A percentile compares a stretch with the other conserved stretches of the same genome.
Conservation (phyloP, 225 moss, liverwort and hornwort genomes). For the Pseudoscleropodium purum region DNA sequence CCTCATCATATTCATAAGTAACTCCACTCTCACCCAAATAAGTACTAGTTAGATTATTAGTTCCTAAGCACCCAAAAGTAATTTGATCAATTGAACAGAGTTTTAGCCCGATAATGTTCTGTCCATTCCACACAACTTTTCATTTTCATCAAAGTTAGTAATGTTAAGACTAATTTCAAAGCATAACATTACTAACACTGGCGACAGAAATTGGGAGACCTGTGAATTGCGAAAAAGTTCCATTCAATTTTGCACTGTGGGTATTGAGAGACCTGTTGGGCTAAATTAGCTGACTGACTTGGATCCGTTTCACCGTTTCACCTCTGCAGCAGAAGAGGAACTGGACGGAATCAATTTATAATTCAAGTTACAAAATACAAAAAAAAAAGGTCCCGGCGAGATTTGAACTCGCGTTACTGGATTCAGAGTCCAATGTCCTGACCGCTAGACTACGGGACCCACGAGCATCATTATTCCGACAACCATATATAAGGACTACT, state of each 20-base stretch:
- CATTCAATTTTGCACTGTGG: neutral
- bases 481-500: accelerated
- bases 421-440: conserved; percentile 29
- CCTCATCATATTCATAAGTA: neutral
- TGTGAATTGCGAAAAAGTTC: neutral
- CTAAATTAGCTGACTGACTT: neutral
- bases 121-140: neutral
- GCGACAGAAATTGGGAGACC: neutral
- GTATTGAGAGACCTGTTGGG: neutral
- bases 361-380: neutral
- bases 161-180: neutral
- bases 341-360: neutral
- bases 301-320: neutral
- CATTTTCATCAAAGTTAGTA: neutral
- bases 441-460: conserved; percentile 49
- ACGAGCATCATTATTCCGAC: accelerated
- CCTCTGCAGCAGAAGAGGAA: neutral
- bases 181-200: neutral
- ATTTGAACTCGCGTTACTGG: conserved; percentile 56
- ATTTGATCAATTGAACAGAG: neutral
- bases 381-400: conserved; percentile 35
- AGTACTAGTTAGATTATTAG: neutral
- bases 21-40: neutral
- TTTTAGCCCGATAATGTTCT: neutral
- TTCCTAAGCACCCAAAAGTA: neutral